phyloP scores from a whole-genome alignment of 441 rosid species.

The Omphalea diandra region DNA sequence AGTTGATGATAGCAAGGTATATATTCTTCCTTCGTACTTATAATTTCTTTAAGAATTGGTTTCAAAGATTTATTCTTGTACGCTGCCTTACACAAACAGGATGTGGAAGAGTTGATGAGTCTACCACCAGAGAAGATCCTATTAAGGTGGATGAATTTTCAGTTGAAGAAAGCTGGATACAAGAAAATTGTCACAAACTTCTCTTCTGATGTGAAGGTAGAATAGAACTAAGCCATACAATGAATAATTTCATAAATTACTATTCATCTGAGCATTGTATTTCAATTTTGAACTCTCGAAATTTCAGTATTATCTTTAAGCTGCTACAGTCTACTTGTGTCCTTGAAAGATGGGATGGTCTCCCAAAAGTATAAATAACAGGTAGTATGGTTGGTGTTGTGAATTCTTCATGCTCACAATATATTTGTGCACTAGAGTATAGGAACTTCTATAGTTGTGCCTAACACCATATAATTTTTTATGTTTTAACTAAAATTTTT shows the following conservation, averaged over 20 bases:
- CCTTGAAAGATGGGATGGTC: neutral
- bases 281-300: neutral
- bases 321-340: neutral
- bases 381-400: neutral
- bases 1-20: slow-evolving; percentile 86
- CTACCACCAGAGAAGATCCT: slow-evolving; percentile 96
- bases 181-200: slow-evolving; percentile 81
- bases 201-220: slow-evolving; percentile 96
- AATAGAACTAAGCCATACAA: neutral
- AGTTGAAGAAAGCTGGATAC: slow-evolving; percentile 74
- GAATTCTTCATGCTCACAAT: neutral
- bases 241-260: neutral
- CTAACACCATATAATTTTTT: neutral
- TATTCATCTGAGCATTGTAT: neutral
- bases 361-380: neutral
- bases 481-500: too few species aligned
- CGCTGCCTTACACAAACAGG: slow-evolving; percentile 45
- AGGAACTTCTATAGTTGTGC: neutral
- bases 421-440: neutral
- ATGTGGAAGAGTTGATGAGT: slow-evolving; percentile 94
- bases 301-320: neutral
- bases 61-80: neutral
- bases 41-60: neutral
- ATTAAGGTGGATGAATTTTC: slow-evolving; percentile 97
- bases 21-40: neutral